These are phyloP conservation scores for Mariannaea elegans DNA, from an alignment of 2,329 filamentous ascomycete genomes.

Conservation along the genomic window DNA sequence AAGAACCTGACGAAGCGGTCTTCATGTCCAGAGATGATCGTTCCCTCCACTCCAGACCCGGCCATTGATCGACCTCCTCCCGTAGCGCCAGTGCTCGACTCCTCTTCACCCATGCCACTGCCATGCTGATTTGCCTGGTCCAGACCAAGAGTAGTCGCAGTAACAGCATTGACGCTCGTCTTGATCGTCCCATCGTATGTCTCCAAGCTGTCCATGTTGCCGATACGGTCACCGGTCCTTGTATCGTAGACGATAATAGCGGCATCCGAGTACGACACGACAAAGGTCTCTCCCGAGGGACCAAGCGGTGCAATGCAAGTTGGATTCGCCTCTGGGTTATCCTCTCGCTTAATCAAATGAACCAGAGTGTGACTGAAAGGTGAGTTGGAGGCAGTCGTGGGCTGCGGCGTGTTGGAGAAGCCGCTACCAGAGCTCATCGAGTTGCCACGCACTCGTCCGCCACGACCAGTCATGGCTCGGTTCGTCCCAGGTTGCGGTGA, in stretches of 20 bases:
- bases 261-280: slow-evolving; percentile 91
- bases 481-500: slow-evolving; percentile 77
- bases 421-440: slow-evolving; percentile 95
- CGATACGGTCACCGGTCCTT: slow-evolving; percentile 87
- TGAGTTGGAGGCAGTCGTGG: slow-evolving; percentile 83
- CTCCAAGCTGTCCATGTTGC: slow-evolving; percentile 91
- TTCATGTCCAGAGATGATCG: slow-evolving; percentile 96
- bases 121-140: slow-evolving; percentile 72
- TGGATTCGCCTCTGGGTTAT: slow-evolving; percentile 74
- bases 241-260: slow-evolving; percentile 94
- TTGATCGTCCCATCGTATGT: slow-evolving; percentile 86
- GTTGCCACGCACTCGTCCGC: slow-evolving; percentile 84
- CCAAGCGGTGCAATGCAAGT: slow-evolving; percentile 95
- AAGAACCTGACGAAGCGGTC: slow-evolving; percentile 97
- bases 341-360: slow-evolving; percentile 80
- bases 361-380: slow-evolving; percentile 90
- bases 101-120: slow-evolving; percentile 73
- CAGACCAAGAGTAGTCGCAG: slow-evolving; percentile 83
- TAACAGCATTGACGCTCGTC: slow-evolving; percentile 89
- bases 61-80: slow-evolving; percentile 70
- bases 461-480: slow-evolving; percentile 64
- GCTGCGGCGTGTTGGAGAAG: slow-evolving; percentile 89
- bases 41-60: slow-evolving; percentile 85
- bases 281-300: slow-evolving; percentile 83
- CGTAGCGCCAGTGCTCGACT: slow-evolving; percentile 80